Conservation (phyloP, 768 basidiomycete species). For the Lactarius deliciosus region DNA sequence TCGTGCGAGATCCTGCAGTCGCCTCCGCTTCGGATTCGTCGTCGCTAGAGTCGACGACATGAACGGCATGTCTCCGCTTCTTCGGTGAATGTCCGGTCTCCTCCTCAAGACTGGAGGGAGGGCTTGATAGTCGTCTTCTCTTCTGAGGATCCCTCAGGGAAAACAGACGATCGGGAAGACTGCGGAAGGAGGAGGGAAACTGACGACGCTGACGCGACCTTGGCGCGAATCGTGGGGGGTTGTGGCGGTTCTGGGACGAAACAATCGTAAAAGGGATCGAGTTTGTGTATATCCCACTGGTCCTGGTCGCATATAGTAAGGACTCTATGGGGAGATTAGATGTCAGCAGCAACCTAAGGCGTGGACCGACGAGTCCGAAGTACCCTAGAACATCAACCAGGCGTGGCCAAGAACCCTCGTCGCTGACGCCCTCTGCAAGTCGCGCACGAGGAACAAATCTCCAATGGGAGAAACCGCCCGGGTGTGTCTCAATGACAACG, state of each 20-base stretch:
- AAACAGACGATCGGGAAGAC: slow-evolving; percentile 23
- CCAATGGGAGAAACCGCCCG: slow-evolving; percentile 56
- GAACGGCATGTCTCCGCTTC: slow-evolving; percentile 25
- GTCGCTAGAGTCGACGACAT: slow-evolving; percentile 32
- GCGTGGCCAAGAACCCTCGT: slow-evolving; percentile 75
- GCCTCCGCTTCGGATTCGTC: slow-evolving; percentile 51
- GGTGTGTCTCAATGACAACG: slow-evolving; percentile 66
- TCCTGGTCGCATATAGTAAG: slow-evolving; percentile 59
- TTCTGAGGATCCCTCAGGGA: slow-evolving; percentile 11
- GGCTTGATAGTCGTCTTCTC: slow-evolving; percentile 24
- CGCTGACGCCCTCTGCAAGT: slow-evolving; percentile 51
- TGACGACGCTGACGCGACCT: slow-evolving; percentile 18
- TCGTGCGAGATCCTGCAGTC: slow-evolving; percentile 39
- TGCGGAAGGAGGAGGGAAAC: slow-evolving; percentile 20
- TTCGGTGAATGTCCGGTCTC: slow-evolving; percentile 14
- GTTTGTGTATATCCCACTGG: slow-evolving; percentile 85
- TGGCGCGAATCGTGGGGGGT: slow-evolving; percentile 34
- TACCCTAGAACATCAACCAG: slow-evolving; percentile 69
- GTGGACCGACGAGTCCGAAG: slow-evolving; percentile 33
- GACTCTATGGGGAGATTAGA: slow-evolving; percentile 39
- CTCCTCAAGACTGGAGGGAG: slow-evolving; percentile 24
- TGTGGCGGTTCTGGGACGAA: slow-evolving; percentile 41
- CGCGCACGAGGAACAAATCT: slow-evolving; percentile 75
- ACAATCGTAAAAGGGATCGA: slow-evolving; percentile 74
- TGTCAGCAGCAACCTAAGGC: not conserved